Evolutionary conservation across 495 filamentous ascomycete genomes (phyloP), one percentile per base, ranked within the genome.

Genomic region (Aspergillus carlsbadensis): DNA sequence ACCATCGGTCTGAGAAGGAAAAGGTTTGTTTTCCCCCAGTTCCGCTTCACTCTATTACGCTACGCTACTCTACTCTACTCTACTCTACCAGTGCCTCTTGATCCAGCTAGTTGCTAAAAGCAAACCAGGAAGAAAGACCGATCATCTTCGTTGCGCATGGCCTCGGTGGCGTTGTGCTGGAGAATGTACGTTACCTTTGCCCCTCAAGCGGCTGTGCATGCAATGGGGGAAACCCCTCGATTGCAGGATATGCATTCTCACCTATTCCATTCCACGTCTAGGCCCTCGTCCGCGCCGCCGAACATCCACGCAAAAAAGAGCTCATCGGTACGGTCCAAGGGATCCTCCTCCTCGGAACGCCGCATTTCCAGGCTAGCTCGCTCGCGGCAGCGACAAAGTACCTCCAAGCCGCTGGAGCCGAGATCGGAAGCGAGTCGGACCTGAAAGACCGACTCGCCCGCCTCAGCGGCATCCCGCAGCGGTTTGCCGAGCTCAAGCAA

Each of bases 101-200:
- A 29, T 29, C 26, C 26, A 29, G 26, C 26, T 29, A 8, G 26
- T 29, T 29, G 26, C 3, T 8, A 8, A n/a, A 29, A 29, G 26
- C 26, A 29, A 29, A 29, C 15, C 36, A 53, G 50, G 50, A 14
- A 43, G 31, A 53, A 24, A 18, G 50, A 41, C 35, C 50, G 15
- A 36, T 53, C 15, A 53, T 53, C 26, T 37, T 53, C 31, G 35
- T 53, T 11, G 50, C 50, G 4, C 50, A 53, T 31, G 40, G 50
- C 21, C 36, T 53, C 26, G 50, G 50, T 14, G 50, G 50, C 20
- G 26, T 53, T 18, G 22, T 53, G 10, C 22, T 21, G 11, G 50
- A 53, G 24, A 41, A 42, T 42, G 50, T 53, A 53, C 10, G 36
- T 35, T 6, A 33, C 26, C 26, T 8, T 35, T 6, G 15, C 26